Evolutionary conservation across 208 protist genomes (phyloP), one percentile per base, ranked within the genome.

Genomic region (Strigomonas oncopelti): DNA sequence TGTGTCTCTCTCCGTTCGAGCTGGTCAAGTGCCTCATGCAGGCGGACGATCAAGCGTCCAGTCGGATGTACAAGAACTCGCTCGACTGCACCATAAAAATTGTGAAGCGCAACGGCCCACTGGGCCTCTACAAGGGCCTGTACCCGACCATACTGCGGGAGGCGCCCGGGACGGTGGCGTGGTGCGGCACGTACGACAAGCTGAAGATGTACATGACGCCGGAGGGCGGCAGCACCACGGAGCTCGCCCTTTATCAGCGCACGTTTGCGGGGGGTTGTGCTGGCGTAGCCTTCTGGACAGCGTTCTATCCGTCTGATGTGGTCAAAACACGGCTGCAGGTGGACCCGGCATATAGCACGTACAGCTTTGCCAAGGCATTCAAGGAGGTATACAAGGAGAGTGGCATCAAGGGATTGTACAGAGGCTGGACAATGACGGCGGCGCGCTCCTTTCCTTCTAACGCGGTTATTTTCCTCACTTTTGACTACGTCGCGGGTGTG

Each of bases 271-370:
- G 92, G 3, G 90, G 86, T 5, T 80, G 66, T 56, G 85, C 78
- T 24, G 92, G 90, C 1, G 83, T 90, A 22, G 78, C 83, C 1
- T 94, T 88, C 65, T 95, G 92, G 92, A 87, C 87, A 0, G 64
- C 80, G 7, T 87, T 93, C 45, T 97, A 91, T 61, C 90, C 92
- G 0, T 87, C 87, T 11, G 92, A 97, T 62, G 84, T 95, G 4
- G 78, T 91, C 38, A 95, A 95, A 69, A 95, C 92, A 1, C 77
- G 90, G 8, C 81, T 96, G 27, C 91, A 96, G 73, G 81, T 92
- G 18, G 87, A 94, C 61, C 67, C 83, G 0, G 53, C 53, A 3
- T 84, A 76, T 45, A 45, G 31, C 4, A 24, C 48, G 0, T n/a
- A 69, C 34, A 67, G 63, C 52, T 71, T 95, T 24, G 32, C 61